Conservation (phyloP, 768 basidiomycete genomes). For the Fomitopsis serialis region DNA sequence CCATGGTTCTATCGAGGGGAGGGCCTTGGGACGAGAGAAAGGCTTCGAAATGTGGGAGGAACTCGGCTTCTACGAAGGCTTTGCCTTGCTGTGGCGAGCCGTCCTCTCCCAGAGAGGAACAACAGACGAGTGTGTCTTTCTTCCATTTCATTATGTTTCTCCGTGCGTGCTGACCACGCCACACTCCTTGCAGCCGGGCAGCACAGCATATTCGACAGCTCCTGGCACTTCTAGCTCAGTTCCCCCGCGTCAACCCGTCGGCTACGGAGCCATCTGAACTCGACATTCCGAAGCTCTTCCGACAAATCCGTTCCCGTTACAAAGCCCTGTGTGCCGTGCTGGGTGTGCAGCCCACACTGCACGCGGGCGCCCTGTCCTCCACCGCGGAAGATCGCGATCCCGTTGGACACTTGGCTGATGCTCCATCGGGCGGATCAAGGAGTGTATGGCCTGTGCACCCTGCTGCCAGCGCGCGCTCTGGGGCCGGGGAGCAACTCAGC, state of each 20-base stretch:
- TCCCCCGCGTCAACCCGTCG: slow-evolving; percentile 76
- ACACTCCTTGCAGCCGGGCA: slow-evolving; percentile 39
- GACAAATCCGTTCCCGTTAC: slow-evolving; percentile 84
- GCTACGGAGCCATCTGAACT: slow-evolving; percentile 39
- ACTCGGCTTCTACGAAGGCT: slow-evolving; percentile 88
- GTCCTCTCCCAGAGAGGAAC: slow-evolving; percentile 38
- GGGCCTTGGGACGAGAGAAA: slow-evolving; percentile 83
- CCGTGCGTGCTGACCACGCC: background rate
- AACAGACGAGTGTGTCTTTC: slow-evolving; percentile 42
- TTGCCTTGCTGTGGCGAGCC: slow-evolving; percentile 65
- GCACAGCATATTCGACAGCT: slow-evolving; percentile 63
- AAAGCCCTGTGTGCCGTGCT: slow-evolving; percentile 80
- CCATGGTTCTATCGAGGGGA: slow-evolving; percentile 88
- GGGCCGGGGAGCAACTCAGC: slow-evolving; percentile 9
- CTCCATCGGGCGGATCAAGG: slow-evolving; percentile 2
- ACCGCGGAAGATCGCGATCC: slow-evolving; percentile 3
- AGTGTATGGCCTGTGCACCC: slow-evolving; percentile 14
- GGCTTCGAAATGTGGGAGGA: slow-evolving; percentile 98
- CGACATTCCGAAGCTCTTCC: slow-evolving; percentile 74
- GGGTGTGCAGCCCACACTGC: slow-evolving; percentile 52
- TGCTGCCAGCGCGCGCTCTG: background rate
- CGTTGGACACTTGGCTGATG: background rate
- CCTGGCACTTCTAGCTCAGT: slow-evolving; percentile 63
- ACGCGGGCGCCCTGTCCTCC: slow-evolving; percentile 18
- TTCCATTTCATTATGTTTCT: slow-evolving; percentile 1